Base-by-base conservation (phyloP, 1,284 basidiomycete genomes). In the Malassezia vespertilionis region DNA sequence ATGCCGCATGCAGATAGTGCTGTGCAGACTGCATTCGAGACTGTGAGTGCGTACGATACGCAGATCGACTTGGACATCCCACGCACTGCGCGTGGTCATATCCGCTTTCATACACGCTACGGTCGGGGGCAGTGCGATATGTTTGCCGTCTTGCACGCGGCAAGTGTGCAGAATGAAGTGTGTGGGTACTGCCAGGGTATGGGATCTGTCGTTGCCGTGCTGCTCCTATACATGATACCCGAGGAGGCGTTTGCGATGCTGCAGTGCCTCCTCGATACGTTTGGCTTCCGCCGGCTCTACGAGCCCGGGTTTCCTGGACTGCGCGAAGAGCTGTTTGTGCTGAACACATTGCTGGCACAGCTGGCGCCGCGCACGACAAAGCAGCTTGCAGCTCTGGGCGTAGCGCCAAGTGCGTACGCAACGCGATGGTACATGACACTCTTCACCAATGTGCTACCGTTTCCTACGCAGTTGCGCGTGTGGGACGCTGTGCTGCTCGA, bases 351-450 rank as follows among this genome's bases (percentile, higher is more conserved):
- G 34, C 82, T 83, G 66, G 80, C 87, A 70, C 75, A 77, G 55
- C 78, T 84, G 73, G 82, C 95, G 80, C 91, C 93, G 0, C 80
- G 80, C 24, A 82, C 97, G n/a, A 87, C 84, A 60, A 75, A 75
- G 23, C 80, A 83, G 15, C 86, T 96, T 72, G 54, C 56, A 14
- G 40, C 54, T 5, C 82, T 93, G 59, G 83, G 80, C 78, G 83
- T 99, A 54, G 84, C 83, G 5, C 87, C 86, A 3, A 90, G 88
- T 31, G 82, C 86, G 14, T 99, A 91, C 72, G 91, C 88, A 24
- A 96, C 91, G 1, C 95, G 95, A 72, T 97, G 91, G 90, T 97
- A 95, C 72, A 97, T 99, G 71, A 97, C 93, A 2, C 75, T 97
- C 14, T 74, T 72, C 34, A 81, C 88, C 42, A 95, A 93, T 68